Evolutionary conservation across 1,284 basidiomycete species (phyloP).

Genomic region (Moesziomyces sp.): DNA sequence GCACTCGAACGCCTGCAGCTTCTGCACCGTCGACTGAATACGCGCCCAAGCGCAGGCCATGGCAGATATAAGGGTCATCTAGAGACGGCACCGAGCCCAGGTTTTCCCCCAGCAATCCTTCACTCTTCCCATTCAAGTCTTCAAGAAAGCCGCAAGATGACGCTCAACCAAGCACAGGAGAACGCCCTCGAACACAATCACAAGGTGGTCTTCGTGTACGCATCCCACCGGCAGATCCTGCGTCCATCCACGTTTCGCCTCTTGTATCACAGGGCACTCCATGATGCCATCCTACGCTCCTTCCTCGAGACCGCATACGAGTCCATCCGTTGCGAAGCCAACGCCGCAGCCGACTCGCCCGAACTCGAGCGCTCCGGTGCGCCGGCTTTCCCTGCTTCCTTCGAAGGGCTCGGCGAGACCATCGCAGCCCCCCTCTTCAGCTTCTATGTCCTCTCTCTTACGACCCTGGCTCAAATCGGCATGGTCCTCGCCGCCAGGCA

Average conservation of each 20-base stretch:
- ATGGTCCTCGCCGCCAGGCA: constrained; percentile 15
- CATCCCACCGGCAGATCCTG: constrained; percentile 15
- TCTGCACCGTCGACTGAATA: no score
- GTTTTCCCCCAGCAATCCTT: not conserved
- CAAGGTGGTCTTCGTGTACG: constrained; percentile 33
- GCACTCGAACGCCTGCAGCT: no score
- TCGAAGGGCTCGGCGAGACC: constrained; percentile 6
- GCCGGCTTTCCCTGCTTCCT: constrained; percentile 5
- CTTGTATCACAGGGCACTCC: constrained; percentile 13
- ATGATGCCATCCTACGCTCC: constrained; percentile 28
- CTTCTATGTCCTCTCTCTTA: constrained; percentile 15
- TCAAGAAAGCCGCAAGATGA: not conserved
- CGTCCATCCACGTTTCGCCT: constrained; percentile 27
- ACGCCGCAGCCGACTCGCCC: not conserved
- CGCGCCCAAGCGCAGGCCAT: not conserved
- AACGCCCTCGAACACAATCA: constrained; percentile 12
- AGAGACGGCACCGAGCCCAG: not conserved
- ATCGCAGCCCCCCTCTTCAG: not conserved
- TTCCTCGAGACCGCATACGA: constrained; percentile 33
- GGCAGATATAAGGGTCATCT: not conserved
- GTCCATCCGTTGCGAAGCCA: constrained; percentile 11
- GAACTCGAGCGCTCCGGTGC: not conserved
- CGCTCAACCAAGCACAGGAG: not conserved
- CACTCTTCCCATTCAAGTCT: not conserved
- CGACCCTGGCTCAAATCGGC: constrained; percentile 24